These are phyloP conservation scores for Micractinium sp. DNA, from an alignment of 139 green algal genomes.

Conservation along the genomic window DNA sequence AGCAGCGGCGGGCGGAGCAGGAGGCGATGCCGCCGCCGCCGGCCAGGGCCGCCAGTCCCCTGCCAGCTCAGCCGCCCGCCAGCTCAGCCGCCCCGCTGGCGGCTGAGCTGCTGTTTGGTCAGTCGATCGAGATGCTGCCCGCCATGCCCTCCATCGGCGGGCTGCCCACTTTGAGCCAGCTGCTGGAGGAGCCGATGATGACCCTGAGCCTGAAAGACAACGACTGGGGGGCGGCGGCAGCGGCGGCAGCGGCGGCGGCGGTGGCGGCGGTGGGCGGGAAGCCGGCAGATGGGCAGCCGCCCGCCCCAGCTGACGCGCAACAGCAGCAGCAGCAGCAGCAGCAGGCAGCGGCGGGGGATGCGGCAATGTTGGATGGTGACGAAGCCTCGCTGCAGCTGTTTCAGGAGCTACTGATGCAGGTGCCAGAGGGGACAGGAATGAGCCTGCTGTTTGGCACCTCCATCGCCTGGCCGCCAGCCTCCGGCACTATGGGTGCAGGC, in stretches of 20 bases:
- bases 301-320: neutral
- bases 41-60: neutral
- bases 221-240: neutral
- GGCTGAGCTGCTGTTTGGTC: neutral
- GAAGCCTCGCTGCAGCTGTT: neutral
- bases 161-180: constrained; percentile 18
- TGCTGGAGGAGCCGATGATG: constrained; percentile 18
- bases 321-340: neutral
- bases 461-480: neutral
- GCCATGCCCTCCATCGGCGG: neutral
- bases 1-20: neutral
- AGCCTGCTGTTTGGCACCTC: neutral
- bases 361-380: neutral
- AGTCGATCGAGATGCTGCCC: constrained; percentile 23
- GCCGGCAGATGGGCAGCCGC: neutral
- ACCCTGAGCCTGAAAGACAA: neutral
- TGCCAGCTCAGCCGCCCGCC: neutral
- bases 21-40: too few species aligned
- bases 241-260: neutral
- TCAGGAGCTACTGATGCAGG: neutral
- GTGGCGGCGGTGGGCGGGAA: neutral
- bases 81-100: neutral
- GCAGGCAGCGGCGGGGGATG: too few species aligned
- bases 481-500: too few species aligned
- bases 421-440: neutral